phyloP scores from a whole-genome alignment of 441 rosid genomes.

The Daphne laureola region DNA sequence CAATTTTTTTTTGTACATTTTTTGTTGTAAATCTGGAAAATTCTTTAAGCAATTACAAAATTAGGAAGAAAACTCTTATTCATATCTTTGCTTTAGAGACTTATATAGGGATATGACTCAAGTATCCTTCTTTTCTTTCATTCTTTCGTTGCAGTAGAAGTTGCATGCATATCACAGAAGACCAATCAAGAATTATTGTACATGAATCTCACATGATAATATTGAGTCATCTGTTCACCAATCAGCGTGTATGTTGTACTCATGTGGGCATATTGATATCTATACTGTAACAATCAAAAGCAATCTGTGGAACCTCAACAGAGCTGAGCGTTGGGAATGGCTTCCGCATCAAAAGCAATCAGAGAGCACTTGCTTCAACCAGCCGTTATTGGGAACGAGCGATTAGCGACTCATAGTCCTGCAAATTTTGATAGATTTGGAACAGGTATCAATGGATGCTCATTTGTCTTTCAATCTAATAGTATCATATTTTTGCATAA shows the following conservation, averaged over 20 bases:
- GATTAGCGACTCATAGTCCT: constrained; percentile 58
- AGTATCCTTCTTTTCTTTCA: too few species aligned
- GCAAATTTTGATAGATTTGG: constrained; percentile 19
- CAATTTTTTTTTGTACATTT: too few species aligned
- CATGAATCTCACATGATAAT: too few species aligned
- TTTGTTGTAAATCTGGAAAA: too few species aligned
- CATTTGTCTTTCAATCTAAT: neutral
- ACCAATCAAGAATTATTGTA: too few species aligned
- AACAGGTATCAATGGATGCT: neutral
- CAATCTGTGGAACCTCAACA: neutral
- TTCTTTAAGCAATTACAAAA: too few species aligned
- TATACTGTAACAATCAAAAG: constrained; percentile 1
- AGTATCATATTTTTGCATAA: neutral
- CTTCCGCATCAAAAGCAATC: neutral
- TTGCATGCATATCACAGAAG: too few species aligned
- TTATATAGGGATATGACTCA: too few species aligned
- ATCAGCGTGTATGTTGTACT: neutral
- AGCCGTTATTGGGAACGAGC: constrained; percentile 27
- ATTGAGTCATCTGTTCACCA: too few species aligned
- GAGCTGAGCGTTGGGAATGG: neutral
- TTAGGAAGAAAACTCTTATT: too few species aligned
- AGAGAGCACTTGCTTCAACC: constrained; percentile 40
- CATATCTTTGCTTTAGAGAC: too few species aligned
- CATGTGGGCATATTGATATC: neutral
- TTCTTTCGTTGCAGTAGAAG: too few species aligned